Evolutionary conservation across 345 rosid genomes (phyloP), one percentile per base, ranked within the genome.

Genomic region (Brassica juncea): DNA sequence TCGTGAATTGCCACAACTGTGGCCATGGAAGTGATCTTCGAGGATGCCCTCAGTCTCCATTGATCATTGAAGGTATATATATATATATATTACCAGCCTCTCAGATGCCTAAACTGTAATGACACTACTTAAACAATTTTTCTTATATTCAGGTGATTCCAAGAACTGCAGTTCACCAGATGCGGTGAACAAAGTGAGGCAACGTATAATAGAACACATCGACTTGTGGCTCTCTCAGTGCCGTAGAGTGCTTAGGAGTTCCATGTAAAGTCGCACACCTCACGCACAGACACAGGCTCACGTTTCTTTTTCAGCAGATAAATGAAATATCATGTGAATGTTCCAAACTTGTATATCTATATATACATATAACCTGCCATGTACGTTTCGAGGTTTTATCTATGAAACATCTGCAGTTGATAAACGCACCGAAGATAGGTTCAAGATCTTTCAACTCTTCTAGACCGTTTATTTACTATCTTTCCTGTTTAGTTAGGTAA

Each of bases 21-120:
- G 97, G 99, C 54, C 97, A 94, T 83, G 99, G 97, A 85, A 88
- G 92, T 84, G 99, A 94, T 77, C 68, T 92, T 84, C 88, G 95
- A 73, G 99, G 99, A 70, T 92, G 99, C 67, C 99, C 97, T 73
- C 99, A 94, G 60, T 77, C 94, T 83, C 97, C 95, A 52, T 66
- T 90, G 79, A 31, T 68, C 82, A 86, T 60, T 69, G 94, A 90
- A 91, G 97, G 97, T 93, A 86, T 27, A 61, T 27, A 32, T 42
- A 23, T 23, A 23, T 23, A 23, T 23, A 23, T 39, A 15, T 10
- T 32, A 73, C 64, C 1, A 30, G 27, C 16, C 64, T 62, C 52
- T 59, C 72, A 0, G 39, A 65, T 7, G 9, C 70, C 25, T 73
- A 7, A 54, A 54, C 23, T 15, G 59, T 6, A 6, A 15, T 8